Percentiles rank a stretch among this genome's conserved stretches.
Evolutionary conservation across 345 rosid species (phyloP).

Genomic region (Mangifera indica): DNA sequence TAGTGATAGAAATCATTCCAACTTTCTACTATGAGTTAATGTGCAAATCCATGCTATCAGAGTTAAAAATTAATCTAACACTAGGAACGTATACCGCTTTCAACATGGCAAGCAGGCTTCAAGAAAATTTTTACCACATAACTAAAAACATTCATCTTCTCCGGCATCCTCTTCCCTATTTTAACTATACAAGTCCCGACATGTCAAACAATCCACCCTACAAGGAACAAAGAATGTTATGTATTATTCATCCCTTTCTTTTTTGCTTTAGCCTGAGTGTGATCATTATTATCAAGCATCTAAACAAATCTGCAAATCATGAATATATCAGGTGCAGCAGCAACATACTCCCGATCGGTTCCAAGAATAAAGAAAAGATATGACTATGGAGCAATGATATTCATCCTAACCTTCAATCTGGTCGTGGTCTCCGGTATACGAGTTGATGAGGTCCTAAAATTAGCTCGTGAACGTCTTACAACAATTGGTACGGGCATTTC

Average conservation of each 20-base stretch:
- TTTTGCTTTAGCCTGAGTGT: neutral
- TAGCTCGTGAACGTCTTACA: slow-evolving; percentile 65
- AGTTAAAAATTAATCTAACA: neutral
- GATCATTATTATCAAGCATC: neutral
- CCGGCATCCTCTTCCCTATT: neutral
- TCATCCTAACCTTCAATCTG: slow-evolving; percentile 76
- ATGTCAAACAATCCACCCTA: neutral
- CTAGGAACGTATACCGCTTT: neutral
- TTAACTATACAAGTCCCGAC: neutral
- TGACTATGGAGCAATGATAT: slow-evolving; percentile 73
- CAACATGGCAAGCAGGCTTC: neutral
- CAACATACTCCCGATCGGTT: slow-evolving; percentile 58
- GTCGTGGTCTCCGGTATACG: slow-evolving; percentile 73
- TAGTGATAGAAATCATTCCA: too few species aligned
- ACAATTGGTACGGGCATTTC: slow-evolving; percentile 66
- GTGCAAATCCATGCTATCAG: too few species aligned
- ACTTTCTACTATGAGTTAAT: too few species aligned
- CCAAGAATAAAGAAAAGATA: slow-evolving; percentile 60
- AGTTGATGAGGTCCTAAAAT: slow-evolving; percentile 39
- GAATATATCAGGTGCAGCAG: slow-evolving; percentile 48
- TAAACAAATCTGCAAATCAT: too few species aligned
- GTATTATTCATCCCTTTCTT: neutral
- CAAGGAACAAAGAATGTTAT: neutral
- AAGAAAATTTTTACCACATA: neutral
- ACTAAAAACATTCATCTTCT: neutral